Percentiles rank a stretch among this genome's conserved stretches.
Evolutionary conservation across 306 rosid species (phyloP).

Genomic region (Begonia masoniana): DNA sequence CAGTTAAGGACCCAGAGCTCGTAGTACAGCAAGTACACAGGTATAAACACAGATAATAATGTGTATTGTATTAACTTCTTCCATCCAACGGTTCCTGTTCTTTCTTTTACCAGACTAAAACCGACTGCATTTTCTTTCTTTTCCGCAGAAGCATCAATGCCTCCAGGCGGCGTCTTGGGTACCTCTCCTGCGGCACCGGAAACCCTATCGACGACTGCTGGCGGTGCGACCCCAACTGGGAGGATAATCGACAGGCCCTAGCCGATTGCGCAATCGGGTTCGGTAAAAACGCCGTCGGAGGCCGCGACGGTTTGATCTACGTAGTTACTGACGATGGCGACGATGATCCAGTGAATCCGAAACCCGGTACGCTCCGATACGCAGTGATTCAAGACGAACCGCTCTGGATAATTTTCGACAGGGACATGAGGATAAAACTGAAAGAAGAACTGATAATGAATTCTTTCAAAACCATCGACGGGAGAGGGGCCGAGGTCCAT

Average conservation of each 20-base stretch:
- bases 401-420: slow-evolving; percentile 68
- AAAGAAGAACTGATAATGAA: slow-evolving; percentile 92
- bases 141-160: slow-evolving; percentile 56
- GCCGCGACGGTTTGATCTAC: slow-evolving; percentile 57
- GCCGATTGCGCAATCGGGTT: slow-evolving; percentile 97
- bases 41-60: slow-evolving; percentile 23
- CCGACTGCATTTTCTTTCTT: neutral
- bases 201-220: slow-evolving; percentile 98
- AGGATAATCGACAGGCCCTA: slow-evolving; percentile 54
- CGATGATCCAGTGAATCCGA: slow-evolving; percentile 49
- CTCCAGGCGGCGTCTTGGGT: slow-evolving; percentile 57
- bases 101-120: neutral
- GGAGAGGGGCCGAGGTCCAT: slow-evolving; percentile 85
- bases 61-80: neutral
- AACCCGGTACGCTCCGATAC: slow-evolving; percentile 73
- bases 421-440: slow-evolving; percentile 76
- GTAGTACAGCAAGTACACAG: slow-evolving; percentile 56
- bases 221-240: slow-evolving; percentile 87
- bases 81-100: neutral
- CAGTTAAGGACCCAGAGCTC: slow-evolving; percentile 36
- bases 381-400: slow-evolving; percentile 91
- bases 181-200: slow-evolving; percentile 66
- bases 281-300: slow-evolving; percentile 80
- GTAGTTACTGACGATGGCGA: slow-evolving; percentile 71
- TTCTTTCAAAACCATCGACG: slow-evolving; percentile 87